phyloP scores from a whole-genome alignment of 179 eudicot genomes.

The Spinacia oleracea region DNA sequence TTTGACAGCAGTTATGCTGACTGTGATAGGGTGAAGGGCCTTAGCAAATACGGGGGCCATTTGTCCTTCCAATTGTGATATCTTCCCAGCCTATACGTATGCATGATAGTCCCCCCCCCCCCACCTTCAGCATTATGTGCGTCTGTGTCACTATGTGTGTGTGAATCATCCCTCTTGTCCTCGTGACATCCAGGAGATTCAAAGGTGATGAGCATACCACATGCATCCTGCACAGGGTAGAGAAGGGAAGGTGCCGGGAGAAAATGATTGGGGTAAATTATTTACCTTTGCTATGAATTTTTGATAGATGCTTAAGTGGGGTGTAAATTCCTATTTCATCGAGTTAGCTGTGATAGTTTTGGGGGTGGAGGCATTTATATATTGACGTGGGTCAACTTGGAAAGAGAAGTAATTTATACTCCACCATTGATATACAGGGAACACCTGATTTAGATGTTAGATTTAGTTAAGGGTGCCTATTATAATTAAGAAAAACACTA shows the following conservation, averaged over 20 bases:
- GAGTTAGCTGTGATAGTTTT: not conserved
- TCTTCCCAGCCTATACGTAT: not conserved
- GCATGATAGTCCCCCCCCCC: not conserved
- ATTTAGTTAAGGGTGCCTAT: not conserved
- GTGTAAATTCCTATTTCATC: not conserved
- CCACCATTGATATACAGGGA: not conserved
- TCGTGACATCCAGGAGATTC: not conserved
- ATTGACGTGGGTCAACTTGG: not conserved
- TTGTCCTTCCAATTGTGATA: not conserved
- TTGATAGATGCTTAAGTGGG: not conserved
- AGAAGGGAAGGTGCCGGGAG: not conserved
- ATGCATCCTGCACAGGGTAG: not conserved
- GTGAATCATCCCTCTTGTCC: not conserved
- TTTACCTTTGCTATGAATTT: not conserved
- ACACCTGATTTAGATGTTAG: not conserved
- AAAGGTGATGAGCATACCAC: not conserved
- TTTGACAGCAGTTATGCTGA: not conserved
- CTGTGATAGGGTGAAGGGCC: not conserved
- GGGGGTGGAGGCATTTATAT: not conserved
- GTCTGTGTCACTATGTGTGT: not conserved
- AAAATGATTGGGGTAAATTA: not conserved
- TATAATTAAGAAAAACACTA: not conserved
- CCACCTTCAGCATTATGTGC: not conserved
- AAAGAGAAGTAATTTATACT: not conserved
- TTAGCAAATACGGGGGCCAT: not conserved